A percentile compares a stretch with the other conserved stretches of the same genome.
These are phyloP conservation scores for Novakomyces olei DNA, from an alignment of 805 yeast genomes.

Conservation along the genomic window DNA sequence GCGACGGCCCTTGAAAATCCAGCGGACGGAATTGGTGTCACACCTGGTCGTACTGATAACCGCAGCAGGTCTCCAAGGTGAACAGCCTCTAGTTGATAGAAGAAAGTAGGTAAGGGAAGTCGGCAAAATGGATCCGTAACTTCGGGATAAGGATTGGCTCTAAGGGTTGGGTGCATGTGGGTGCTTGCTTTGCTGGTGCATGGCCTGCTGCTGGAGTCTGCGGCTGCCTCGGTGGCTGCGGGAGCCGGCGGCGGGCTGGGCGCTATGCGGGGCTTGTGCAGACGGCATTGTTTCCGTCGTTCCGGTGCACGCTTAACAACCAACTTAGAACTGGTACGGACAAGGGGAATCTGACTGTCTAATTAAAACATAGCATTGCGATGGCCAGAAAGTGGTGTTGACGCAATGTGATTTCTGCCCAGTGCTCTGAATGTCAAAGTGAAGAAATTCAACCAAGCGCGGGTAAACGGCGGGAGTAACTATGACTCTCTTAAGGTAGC, in stretches of 20 bases:
- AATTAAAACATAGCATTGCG: slow-evolving; percentile 25
- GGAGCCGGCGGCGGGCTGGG: neutral
- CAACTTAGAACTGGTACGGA: slow-evolving; percentile 15
- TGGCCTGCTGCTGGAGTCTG: too few species aligned
- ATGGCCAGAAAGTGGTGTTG: slow-evolving; percentile 23
- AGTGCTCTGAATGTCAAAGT: slow-evolving; percentile 23
- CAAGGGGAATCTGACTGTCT: slow-evolving; percentile 25
- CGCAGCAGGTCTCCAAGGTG: slow-evolving; percentile 27
- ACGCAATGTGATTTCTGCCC: slow-evolving; percentile 27
- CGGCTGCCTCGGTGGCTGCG: too few species aligned
- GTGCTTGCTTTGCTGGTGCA: slow-evolving; percentile 19
- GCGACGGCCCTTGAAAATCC: slow-evolving; percentile 23
- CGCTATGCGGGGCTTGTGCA: neutral
- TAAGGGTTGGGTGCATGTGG: slow-evolving; percentile 21
- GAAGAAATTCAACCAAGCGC: slow-evolving; percentile 25
- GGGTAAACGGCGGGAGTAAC: slow-evolving; percentile 28
- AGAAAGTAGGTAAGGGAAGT: slow-evolving; percentile 22
- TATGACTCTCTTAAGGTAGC: slow-evolving; percentile 24
- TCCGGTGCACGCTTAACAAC: slow-evolving; percentile 11
- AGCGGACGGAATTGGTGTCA: slow-evolving; percentile 21
- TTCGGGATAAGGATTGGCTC: slow-evolving; percentile 25
- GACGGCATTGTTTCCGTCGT: slow-evolving; percentile 4
- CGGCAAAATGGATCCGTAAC: slow-evolving; percentile 25
- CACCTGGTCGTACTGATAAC: slow-evolving; percentile 24
- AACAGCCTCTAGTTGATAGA: slow-evolving; percentile 26